Conservation (phyloP, 805 yeast species). For the Teunomyces lycoperdinae region DNA sequence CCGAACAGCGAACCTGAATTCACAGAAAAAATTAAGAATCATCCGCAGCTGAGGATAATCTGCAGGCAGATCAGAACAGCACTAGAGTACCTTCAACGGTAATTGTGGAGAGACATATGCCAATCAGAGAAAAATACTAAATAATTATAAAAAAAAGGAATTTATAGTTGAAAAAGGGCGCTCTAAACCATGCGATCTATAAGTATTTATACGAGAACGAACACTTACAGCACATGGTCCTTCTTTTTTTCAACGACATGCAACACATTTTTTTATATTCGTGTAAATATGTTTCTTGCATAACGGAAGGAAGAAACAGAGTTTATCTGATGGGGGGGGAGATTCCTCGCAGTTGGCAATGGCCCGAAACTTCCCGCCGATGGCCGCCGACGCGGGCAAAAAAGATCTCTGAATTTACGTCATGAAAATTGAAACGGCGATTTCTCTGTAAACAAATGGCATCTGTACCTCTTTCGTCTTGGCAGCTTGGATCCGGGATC, state of each 20-base stretch:
- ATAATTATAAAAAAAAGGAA: not conserved
- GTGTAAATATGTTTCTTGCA: no score
- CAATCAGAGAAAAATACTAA: not conserved
- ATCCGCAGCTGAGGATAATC: no score
- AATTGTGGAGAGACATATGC: not conserved
- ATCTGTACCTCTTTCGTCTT: slow-evolving; percentile 2
- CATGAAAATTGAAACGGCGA: not conserved
- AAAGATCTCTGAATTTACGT: not conserved
- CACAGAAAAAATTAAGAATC: no score
- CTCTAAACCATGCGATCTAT: not conserved
- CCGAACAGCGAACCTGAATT: no score
- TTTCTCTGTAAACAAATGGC: slow-evolving; percentile 1
- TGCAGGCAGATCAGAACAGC: no score
- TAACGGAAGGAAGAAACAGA: no score
- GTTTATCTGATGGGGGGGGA: no score
- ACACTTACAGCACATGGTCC: no score
- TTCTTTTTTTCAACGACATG: no score
- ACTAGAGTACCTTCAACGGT: not conserved
- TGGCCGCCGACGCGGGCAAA: not conserved
- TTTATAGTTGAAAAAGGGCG: not conserved
- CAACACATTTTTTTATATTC: no score
- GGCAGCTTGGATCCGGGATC: slow-evolving; percentile 8
- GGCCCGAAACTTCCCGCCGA: not conserved
- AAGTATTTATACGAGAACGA: no score
- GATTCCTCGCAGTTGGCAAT: no score